phyloP scores from a whole-genome alignment of 257 asterid genomes.

The Primulina tabacum region DNA sequence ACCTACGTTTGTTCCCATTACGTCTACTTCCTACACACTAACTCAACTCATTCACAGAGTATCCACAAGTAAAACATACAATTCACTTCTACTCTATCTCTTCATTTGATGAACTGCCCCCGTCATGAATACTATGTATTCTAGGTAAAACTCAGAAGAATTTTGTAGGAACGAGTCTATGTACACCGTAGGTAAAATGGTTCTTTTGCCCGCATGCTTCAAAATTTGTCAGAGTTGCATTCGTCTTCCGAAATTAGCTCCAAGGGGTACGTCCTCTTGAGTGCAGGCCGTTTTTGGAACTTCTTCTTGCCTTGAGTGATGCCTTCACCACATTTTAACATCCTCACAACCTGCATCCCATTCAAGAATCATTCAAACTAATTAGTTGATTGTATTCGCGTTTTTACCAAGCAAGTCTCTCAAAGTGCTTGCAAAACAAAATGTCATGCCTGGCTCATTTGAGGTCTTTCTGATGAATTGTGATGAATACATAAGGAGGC shows the following conservation, averaged over 20 bases:
- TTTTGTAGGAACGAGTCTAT: conserved; percentile 1
- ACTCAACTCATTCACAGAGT: conserved; percentile 22
- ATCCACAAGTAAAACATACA: conserved; percentile 3
- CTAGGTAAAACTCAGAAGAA: conserved; percentile 11
- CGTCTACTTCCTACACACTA: conserved; percentile 20
- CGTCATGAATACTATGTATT: conserved; percentile 27
- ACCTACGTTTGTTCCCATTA: conserved; percentile 22
- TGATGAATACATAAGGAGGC: conserved; percentile 78
- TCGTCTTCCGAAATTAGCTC: conserved; percentile 41
- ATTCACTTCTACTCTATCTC: neutral
- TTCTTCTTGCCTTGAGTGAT: conserved; percentile 51
- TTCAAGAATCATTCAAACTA: neutral
- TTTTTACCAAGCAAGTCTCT: neutral
- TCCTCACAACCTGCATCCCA: conserved; percentile 54
- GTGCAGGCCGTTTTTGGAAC: conserved; percentile 72
- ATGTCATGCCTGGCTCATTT: conserved; percentile 72
- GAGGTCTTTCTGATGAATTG: conserved; percentile 71
- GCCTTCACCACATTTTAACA: conserved; percentile 72
- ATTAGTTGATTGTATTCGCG: neutral
- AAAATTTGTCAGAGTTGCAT: conserved; percentile 31
- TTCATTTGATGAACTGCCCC: conserved; percentile 12
- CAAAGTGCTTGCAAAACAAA: neutral
- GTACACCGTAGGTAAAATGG: conserved; percentile 5
- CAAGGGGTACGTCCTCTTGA: conserved; percentile 50
- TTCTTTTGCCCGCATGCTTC: conserved; percentile 24